Percentiles rank a stretch among this genome's conserved stretches.
Evolutionary conservation across 1,139 yeast species (phyloP).

Genomic region (Meyerozyma smithsonii): DNA sequence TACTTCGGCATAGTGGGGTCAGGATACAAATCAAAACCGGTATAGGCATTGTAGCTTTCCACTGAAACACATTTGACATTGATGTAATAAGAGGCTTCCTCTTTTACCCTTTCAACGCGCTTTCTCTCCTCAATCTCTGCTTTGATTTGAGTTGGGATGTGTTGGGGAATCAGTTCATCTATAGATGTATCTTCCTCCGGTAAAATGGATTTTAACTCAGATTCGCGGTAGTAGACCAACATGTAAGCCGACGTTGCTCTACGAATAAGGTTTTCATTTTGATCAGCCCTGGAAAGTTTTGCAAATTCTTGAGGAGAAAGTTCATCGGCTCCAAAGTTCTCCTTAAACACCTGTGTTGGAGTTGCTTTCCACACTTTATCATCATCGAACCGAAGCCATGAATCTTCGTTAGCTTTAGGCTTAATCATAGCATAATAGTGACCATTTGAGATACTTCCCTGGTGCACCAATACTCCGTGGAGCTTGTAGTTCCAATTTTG

Average conservation of each 20-base stretch:
- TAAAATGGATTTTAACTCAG: constrained; percentile 53
- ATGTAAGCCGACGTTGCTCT: constrained; percentile 94
- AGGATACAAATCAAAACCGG: constrained; percentile 77
- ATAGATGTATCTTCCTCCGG: constrained; percentile 41
- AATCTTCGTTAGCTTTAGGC: constrained; percentile 56
- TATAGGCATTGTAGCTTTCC: constrained; percentile 50
- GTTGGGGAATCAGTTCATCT: constrained; percentile 54
- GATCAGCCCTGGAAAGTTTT: constrained; percentile 52
- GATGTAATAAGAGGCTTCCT: constrained; percentile 75
- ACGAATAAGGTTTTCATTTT: constrained; percentile 58
- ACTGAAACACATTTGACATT: constrained; percentile 53
- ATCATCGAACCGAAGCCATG: constrained; percentile 93
- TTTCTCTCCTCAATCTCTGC: constrained; percentile 56
- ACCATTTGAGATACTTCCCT: constrained; percentile 93
- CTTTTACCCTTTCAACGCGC: constrained; percentile 56
- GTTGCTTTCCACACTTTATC: constrained; percentile 90
- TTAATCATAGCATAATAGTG: constrained; percentile 93
- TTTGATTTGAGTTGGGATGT: constrained; percentile 62
- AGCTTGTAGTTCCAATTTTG: constrained; percentile 75
- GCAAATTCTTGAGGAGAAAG: constrained; percentile 44
- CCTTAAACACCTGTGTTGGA: constrained; percentile 79
- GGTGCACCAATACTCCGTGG: constrained; percentile 93
- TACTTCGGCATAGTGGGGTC: constrained; percentile 43
- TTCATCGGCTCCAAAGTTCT: constrained; percentile 82
- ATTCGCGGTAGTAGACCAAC: constrained; percentile 85